Conservation (phyloP, 495 filamentous ascomycete species). For the Mytilinidion resinicola region DNA sequence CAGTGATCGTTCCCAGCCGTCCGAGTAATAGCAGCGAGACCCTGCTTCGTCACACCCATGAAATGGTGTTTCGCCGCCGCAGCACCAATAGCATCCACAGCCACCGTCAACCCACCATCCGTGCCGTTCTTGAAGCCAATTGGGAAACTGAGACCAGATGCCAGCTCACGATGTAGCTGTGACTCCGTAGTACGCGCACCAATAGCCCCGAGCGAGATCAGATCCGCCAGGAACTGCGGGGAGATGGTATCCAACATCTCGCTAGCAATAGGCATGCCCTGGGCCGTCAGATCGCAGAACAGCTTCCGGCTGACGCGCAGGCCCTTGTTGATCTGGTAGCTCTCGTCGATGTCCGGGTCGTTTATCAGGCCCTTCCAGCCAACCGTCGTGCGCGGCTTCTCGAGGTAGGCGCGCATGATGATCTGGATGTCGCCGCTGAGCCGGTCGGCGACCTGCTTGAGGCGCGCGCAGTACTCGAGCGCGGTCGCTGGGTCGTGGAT, state of each 20-base stretch:
- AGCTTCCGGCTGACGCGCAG: slow-evolving; percentile 80
- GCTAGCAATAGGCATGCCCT: slow-evolving; percentile 86
- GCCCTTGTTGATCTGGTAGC: slow-evolving; percentile 98
- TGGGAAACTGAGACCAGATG: slow-evolving; percentile 94
- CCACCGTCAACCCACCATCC: slow-evolving; percentile 88
- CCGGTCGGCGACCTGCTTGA: slow-evolving; percentile 67
- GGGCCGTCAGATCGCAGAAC: slow-evolving; percentile 79
- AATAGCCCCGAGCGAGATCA: slow-evolving; percentile 92
- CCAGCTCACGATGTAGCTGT: slow-evolving; percentile 90
- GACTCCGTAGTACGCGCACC: slow-evolving; percentile 96
- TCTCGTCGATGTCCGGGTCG: slow-evolving; percentile 95
- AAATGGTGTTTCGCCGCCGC: slow-evolving; percentile 92
- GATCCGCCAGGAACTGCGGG: slow-evolving; percentile 90
- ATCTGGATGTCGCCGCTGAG: slow-evolving; percentile 78
- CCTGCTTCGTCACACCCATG: slow-evolving; percentile 99
- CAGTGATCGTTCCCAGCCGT: slow-evolving; percentile 93
- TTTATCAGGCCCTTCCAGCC: slow-evolving; percentile 99
- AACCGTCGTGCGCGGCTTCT: slow-evolving; percentile 98
- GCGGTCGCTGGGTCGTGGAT: slow-evolving; percentile 90
- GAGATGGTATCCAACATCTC: slow-evolving; percentile 99
- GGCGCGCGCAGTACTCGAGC: slow-evolving; percentile 73
- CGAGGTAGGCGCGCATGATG: slow-evolving; percentile 97
- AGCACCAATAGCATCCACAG: slow-evolving; percentile 91
- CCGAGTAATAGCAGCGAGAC: slow-evolving; percentile 87
- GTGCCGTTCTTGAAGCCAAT: slow-evolving; percentile 99